Evolutionary conservation across 345 rosid genomes (phyloP), one percentile per base, ranked within the genome.

Genomic region (Carallia pectinifolia): DNA sequence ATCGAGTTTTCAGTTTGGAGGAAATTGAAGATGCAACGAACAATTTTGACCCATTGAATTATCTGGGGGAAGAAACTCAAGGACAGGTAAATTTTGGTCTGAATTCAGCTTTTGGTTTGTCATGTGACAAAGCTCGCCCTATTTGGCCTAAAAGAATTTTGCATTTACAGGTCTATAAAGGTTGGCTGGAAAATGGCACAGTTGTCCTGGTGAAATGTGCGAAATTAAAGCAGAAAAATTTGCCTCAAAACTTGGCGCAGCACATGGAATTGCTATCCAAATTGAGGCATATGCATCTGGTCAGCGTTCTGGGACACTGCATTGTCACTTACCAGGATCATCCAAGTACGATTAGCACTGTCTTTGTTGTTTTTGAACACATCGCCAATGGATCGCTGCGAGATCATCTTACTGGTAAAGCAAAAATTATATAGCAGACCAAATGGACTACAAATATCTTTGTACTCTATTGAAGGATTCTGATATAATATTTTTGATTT

Each of bases 1-100:
- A 87, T 71, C 85, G 84, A 0, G 82, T 80, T 61, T 91, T 87
- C 84, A 79, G 86, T 23, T 77, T 89, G 76, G 97, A 91, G 74
- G 96, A 94, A 59, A 72, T 94, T 23, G 97, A 94, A 79, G 93
- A 88, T 62, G 98, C 90, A 37, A 94, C 96, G 10, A 85, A 83
- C 76, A 84, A 84, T 64, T 94, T 94, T 70, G 89, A 94, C 79
- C 81, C 87, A 65, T 61, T 74, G 62, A 87, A 84, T 76, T 85
- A 89, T 54, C 54, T 88, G 61, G 81, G 80, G 33, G 92, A 88
- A 75, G 93, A 69, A 63, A 64, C 79, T 39, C 86, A 87, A 44
- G 90, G 84, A 53, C 86, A 79, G 91, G 94, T 87, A 74, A 65
- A 36, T 1, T 33, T 71, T 61, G 37, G 40, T 60, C 18, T 18